phyloP scores from a whole-genome alignment of 495 filamentous ascomycete species.

The Tetracladium marchalianum region DNA sequence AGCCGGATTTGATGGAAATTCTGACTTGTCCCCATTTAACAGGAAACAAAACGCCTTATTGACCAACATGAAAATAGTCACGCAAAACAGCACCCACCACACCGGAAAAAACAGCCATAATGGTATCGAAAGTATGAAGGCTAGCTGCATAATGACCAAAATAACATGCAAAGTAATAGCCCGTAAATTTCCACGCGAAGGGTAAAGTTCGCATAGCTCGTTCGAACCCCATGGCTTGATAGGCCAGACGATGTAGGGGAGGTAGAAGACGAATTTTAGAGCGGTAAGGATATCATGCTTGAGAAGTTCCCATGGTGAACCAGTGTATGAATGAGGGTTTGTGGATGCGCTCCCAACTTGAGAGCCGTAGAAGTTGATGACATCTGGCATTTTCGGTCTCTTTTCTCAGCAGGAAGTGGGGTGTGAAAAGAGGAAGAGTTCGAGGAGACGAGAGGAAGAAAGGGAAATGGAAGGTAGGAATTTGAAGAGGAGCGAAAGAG shows the following conservation, averaged over 20 bases:
- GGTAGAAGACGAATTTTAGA: conserved; percentile 35
- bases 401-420: no score
- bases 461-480: no score
- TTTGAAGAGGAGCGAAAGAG: no score
- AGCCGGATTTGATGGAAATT: conserved; percentile 2
- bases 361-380: conserved; percentile 37
- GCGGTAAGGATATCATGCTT: conserved; percentile 44
- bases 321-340: conserved; percentile 49
- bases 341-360: conserved; percentile 38
- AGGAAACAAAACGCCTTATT: conserved; percentile 40
- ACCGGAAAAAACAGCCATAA: conserved; percentile 42
- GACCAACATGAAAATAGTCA: conserved; percentile 27
- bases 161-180: conserved; percentile 40
- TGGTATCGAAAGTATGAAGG: conserved; percentile 34
- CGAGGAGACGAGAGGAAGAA: no score
- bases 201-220: conserved; percentile 48
- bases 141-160: conserved; percentile 38
- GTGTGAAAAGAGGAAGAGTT: no score
- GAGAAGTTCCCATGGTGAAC: conserved; percentile 44
- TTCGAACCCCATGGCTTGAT: conserved; percentile 37
- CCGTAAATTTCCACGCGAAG: conserved; percentile 35
- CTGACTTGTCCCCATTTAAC: conserved; percentile 15
- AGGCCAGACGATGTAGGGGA: conserved; percentile 45
- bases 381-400: no score
- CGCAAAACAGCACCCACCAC: conserved; percentile 31